These are phyloP conservation scores for Onygena corvina DNA, from an alignment of 2,329 filamentous ascomycete genomes.

Conservation along the genomic window DNA sequence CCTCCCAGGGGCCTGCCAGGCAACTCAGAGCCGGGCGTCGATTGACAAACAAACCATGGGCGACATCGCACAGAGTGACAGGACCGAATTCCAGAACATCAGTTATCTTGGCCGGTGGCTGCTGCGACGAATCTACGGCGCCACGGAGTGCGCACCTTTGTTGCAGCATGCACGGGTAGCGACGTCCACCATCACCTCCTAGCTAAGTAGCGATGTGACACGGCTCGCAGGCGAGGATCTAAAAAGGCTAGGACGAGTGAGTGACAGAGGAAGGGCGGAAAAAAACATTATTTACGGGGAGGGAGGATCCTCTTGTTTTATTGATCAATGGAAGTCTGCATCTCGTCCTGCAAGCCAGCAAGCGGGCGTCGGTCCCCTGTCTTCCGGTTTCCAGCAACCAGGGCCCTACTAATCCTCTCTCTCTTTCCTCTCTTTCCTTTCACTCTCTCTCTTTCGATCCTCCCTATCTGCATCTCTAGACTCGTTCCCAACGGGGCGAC, in stretches of 20 bases:
- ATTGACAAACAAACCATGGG: constrained; percentile 3
- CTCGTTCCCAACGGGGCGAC: neutral
- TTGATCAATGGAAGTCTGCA: constrained; percentile 6
- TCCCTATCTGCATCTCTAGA: too few relatives aligned
- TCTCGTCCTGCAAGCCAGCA: constrained; percentile 1
- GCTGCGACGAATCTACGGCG: constrained; percentile 1
- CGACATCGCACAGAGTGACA: neutral
- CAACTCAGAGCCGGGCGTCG: neutral
- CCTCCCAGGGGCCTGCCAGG: neutral
- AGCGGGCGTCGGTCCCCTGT: constrained; percentile 2
- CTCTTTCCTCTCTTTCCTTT: neutral
- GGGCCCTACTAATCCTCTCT: neutral
- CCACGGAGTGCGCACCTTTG: neutral
- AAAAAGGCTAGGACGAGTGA: neutral
- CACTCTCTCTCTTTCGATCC: neutral
- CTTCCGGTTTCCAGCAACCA: constrained; percentile 3
- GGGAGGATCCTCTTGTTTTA: neutral
- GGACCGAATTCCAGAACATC: neutral
- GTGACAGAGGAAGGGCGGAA: neutral
- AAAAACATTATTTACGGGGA: constrained; percentile 4
- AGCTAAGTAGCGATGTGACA: constrained; percentile 2
- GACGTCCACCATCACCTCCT: neutral
- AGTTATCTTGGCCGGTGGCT: neutral
- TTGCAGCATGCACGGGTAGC: neutral
- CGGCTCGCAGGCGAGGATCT: constrained; percentile 2